These are phyloP conservation scores for Candida maris DNA, from an alignment of 805 yeast genomes.

Conservation along the genomic window DNA sequence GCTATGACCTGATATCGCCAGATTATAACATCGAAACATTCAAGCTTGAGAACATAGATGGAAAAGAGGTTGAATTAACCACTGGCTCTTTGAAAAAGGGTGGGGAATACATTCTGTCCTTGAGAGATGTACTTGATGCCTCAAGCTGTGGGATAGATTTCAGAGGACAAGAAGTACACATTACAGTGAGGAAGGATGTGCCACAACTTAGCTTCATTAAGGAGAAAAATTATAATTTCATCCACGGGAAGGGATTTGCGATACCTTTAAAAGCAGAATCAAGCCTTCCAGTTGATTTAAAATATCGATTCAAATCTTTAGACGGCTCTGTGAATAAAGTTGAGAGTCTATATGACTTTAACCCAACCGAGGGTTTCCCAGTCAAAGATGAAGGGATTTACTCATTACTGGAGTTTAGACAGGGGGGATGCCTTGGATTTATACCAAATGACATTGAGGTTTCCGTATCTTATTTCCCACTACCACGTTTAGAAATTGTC, in stretches of 20 bases:
- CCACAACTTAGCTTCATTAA: slow-evolving; percentile 46
- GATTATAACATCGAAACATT: slow-evolving; percentile 42
- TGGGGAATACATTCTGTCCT: slow-evolving; percentile 64
- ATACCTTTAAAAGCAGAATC: slow-evolving; percentile 50
- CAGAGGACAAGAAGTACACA: slow-evolving; percentile 55
- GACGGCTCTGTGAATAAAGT: slow-evolving; percentile 14
- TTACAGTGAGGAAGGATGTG: slow-evolving; percentile 66
- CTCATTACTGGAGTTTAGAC: slow-evolving; percentile 35
- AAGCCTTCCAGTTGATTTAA: slow-evolving; percentile 30
- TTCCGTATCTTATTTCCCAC: slow-evolving; percentile 27
- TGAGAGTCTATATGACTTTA: slow-evolving; percentile 11
- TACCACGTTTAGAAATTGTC: slow-evolving; percentile 24
- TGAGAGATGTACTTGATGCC: slow-evolving; percentile 69
- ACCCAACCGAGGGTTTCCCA: slow-evolving; percentile 27
- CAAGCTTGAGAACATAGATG: slow-evolving; percentile 38
- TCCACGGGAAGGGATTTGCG: slow-evolving; percentile 56
- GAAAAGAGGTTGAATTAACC: slow-evolving; percentile 37
- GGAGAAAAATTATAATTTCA: slow-evolving; percentile 36
- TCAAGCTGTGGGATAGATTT: slow-evolving; percentile 74
- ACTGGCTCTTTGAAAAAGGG: slow-evolving; percentile 60
- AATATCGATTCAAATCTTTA: slow-evolving; percentile 29
- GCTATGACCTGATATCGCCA: slow-evolving; percentile 64
- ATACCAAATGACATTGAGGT: slow-evolving; percentile 23
- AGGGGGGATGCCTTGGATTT: slow-evolving; percentile 45
- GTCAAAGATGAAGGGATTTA: slow-evolving; percentile 43